Percentiles rank a stretch among this genome's conserved stretches.
phyloP scores from a whole-genome alignment of 805 yeast species.

The Tetrapisispora pingtungensis region DNA sequence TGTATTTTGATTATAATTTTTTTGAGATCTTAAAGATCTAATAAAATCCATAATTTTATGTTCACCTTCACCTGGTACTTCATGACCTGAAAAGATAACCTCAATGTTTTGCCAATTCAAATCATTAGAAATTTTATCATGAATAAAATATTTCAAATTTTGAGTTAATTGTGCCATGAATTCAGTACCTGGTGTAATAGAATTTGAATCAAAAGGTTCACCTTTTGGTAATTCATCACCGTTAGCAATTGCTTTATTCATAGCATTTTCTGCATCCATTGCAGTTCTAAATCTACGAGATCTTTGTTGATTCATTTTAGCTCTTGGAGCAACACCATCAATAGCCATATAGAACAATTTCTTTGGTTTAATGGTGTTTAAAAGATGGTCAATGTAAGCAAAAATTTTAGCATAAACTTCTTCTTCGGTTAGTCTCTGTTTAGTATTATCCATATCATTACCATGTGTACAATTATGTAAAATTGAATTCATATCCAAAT shows the following conservation, averaged over 20 bases:
- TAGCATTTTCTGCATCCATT: conserved; percentile 74
- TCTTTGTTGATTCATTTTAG: conserved; percentile 97
- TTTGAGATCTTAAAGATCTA: conserved; percentile 65
- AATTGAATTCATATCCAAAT: conserved; percentile 96
- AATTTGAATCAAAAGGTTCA: conserved; percentile 75
- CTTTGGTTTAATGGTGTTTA: conserved; percentile 77
- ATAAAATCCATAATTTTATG: conserved; percentile 94
- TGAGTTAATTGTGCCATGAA: conserved; percentile 84
- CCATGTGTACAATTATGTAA: conserved; percentile 83
- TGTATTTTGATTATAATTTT: conserved; percentile 63
- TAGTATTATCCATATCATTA: conserved; percentile 45
- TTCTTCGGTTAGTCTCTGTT: conserved; percentile 68
- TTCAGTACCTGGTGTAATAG: conserved; percentile 95
- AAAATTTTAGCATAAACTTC: conserved; percentile 89
- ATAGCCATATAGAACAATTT: conserved; percentile 90
- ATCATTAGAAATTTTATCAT: conserved; percentile 79
- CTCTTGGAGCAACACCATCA: conserved; percentile 98
- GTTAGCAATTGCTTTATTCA: conserved; percentile 59
- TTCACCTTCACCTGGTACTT: conserved; percentile 98
- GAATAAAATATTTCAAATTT: conserved; percentile 77
- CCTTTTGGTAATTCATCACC: conserved; percentile 75
- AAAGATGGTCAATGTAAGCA: conserved; percentile 88
- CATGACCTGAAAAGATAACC: conserved; percentile 80
- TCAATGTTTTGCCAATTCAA: conserved; percentile 74
- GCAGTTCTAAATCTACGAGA: conserved; percentile 93